phyloP scores from a whole-genome alignment of 1,139 yeast genomes.

The Debaryomycetaceae sp. region DNA sequence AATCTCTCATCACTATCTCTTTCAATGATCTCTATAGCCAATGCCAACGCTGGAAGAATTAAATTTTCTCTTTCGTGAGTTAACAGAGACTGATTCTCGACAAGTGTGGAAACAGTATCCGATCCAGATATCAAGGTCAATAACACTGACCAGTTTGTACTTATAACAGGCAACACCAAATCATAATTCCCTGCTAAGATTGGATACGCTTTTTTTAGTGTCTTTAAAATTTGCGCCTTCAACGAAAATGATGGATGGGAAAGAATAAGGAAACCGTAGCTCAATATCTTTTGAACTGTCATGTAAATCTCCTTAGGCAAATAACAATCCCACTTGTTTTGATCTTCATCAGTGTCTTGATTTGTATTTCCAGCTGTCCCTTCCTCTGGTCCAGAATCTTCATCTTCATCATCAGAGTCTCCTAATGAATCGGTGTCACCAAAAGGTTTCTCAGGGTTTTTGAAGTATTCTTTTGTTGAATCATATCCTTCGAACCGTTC shows the following conservation, averaged over 20 bases:
- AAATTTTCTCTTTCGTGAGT: constrained; percentile 10
- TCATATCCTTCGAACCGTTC: constrained; percentile 32
- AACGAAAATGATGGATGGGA: constrained; percentile 64
- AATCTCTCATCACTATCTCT: constrained; percentile 32
- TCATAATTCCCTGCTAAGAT: constrained; percentile 60
- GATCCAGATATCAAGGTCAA: constrained; percentile 17
- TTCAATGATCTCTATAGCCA: constrained; percentile 25
- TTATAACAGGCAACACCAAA: constrained; percentile 62
- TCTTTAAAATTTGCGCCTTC: constrained; percentile 52
- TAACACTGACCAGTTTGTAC: constrained; percentile 63
- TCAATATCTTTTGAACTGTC: constrained; percentile 57
- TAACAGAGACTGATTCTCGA: constrained; percentile 2
- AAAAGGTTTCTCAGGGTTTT: constrained; percentile 31
- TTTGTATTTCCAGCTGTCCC: constrained; percentile 17
- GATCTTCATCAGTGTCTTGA: constrained; percentile 16
- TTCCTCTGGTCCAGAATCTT: constrained; percentile 22
- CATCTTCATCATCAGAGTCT: constrained; percentile 43
- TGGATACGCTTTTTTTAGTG: constrained; percentile 52
- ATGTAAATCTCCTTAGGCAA: constrained; percentile 58
- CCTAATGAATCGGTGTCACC: constrained; percentile 20
- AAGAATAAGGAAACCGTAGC: constrained; percentile 67
- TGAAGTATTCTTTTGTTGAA: constrained; percentile 31
- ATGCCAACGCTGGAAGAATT: constrained; percentile 17
- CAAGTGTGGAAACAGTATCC: constrained; percentile 12
- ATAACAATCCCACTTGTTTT: constrained; percentile 55